Base-by-base conservation (phyloP, 2,329 filamentous ascomycete species). In the Colletotrichum karsti region DNA sequence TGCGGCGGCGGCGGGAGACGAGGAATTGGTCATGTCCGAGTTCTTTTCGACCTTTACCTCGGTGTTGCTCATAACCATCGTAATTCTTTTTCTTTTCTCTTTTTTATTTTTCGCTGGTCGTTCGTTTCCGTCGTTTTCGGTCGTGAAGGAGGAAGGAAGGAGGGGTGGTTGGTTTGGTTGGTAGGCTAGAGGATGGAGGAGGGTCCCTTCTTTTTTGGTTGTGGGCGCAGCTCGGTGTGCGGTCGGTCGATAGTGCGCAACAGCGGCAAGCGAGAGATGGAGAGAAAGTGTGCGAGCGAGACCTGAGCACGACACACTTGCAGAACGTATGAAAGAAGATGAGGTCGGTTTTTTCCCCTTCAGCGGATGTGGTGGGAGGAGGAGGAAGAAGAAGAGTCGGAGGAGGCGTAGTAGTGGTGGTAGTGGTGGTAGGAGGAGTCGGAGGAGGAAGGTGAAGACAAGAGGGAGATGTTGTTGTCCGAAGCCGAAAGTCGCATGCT, bases 61-160 rank as follows among this genome's bases (percentile, higher is more conserved):
- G 69, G 78, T 77, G 71, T 82, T 78, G 73, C 80, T 80, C 75
- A 81, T 78, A 30, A 80, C 79, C 80, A 82, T 72, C 35, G 67
- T 75, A 12, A 3, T 35, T 13, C 70, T 74, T 72, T 73, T 72
- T 69, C 69, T 61, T 70, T 65, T n/a, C n/a, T 13, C 70, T 74
- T 72, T 73, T 72, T 69, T 69, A 59, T 70, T 65, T 72, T 70
- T 54, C 39, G 74, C 80, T 79, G 75, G 80, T 78, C 48, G 81
- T 79, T 78, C 48, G 81, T 79, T 80, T 80, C 60, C 51, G 62
- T 77, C 74, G 74, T 74, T 72, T 37, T 57, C 56, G 62, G 46
- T 60, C 42, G 51, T 42, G 24, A 24, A 63, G 69, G 67, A 72
- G 72, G 63, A 60, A 69, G 68, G 55, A 67, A 71, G 69, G 64